A percentile compares a stretch with the other conserved stretches of the same genome.
These are phyloP conservation scores for Evernia prunastri DNA, from an alignment of 495 filamentous ascomycete species.

Conservation along the genomic window DNA sequence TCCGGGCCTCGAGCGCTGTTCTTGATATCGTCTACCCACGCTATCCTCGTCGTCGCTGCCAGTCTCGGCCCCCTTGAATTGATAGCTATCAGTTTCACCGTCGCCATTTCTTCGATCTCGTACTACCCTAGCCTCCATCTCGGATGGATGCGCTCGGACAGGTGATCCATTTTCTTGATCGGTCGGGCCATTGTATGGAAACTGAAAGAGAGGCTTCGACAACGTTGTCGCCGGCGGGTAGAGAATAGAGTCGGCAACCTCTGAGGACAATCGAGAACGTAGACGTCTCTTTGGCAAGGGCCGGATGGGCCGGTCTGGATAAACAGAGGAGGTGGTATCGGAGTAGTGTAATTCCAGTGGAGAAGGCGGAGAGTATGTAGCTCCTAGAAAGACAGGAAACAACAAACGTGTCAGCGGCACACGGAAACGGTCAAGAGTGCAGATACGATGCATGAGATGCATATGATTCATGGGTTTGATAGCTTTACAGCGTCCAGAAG, in stretches of 20 bases:
- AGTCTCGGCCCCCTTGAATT: conserved; percentile 30
- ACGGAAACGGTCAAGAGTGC: background rate
- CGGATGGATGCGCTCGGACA: conserved; percentile 21
- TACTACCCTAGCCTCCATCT: conserved; percentile 18
- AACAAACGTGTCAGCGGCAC: conserved; percentile 32
- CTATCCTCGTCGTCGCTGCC: conserved; percentile 37
- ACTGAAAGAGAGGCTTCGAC: conserved; percentile 66
- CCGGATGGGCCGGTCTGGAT: conserved; percentile 84
- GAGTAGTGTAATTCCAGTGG: conserved; percentile 38
- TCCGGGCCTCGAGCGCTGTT: conserved; percentile 14
- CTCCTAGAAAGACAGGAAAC: conserved; percentile 17
- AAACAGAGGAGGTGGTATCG: conserved; percentile 67
- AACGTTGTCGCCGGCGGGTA: conserved; percentile 68
- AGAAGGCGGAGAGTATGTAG: conserved; percentile 24
- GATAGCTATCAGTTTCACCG: conserved; percentile 25
- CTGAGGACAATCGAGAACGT: conserved; percentile 75
- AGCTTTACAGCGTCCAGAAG: background rate
- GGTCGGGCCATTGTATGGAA: conserved; percentile 46
- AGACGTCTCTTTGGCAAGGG: conserved; percentile 84
- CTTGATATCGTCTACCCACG: conserved; percentile 16
- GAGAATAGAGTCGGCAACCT: conserved; percentile 72
- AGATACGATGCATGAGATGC: background rate
- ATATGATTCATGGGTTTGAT: background rate
- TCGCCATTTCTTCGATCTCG: conserved; percentile 18
- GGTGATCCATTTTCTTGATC: conserved; percentile 26